Evolutionary conservation across 2,329 filamentous ascomycete genomes (phyloP).

Genomic region (Orbilia blumenaviensis): DNA sequence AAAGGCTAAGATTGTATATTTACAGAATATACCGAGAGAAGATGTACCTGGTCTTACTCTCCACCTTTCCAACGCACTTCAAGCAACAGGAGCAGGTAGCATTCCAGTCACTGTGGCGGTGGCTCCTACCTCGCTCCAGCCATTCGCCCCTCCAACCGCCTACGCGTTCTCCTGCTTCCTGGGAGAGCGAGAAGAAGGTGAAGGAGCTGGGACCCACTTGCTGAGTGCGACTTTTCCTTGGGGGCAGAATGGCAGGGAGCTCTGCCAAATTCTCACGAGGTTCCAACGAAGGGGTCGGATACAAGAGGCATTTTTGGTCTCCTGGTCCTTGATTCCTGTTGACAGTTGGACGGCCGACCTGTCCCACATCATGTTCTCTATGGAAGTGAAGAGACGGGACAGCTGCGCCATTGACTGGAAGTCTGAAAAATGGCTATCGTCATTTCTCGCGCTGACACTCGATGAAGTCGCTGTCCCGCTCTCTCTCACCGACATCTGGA

Average conservation of each 20-base stretch:
- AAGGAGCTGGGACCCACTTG: no score
- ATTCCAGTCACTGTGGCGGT: background rate
- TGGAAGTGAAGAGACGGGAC: constrained; percentile 20
- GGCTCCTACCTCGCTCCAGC: background rate
- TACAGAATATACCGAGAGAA: background rate
- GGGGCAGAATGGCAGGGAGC: background rate
- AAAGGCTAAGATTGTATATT: background rate
- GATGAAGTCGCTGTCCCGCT: background rate
- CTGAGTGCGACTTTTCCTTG: constrained; percentile 2
- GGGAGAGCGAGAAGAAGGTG: background rate
- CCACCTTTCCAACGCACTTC: background rate
- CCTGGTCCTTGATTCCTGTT: constrained; percentile 15
- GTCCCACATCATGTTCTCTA: background rate
- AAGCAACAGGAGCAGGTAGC: background rate
- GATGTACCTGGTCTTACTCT: background rate
- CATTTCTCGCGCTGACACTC: constrained; percentile 33
- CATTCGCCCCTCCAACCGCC: background rate
- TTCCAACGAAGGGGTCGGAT: background rate
- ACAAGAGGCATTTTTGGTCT: constrained; percentile 6
- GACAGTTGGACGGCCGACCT: background rate
- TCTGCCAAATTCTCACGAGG: constrained; percentile 8
- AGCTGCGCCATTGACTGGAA: constrained; percentile 48
- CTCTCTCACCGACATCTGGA: constrained; percentile 27
- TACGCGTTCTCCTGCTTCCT: background rate
- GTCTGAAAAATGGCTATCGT: constrained; percentile 43